These are phyloP conservation scores for Dionaea muscipula DNA, from an alignment of 179 eudicot species.

Conservation along the genomic window DNA sequence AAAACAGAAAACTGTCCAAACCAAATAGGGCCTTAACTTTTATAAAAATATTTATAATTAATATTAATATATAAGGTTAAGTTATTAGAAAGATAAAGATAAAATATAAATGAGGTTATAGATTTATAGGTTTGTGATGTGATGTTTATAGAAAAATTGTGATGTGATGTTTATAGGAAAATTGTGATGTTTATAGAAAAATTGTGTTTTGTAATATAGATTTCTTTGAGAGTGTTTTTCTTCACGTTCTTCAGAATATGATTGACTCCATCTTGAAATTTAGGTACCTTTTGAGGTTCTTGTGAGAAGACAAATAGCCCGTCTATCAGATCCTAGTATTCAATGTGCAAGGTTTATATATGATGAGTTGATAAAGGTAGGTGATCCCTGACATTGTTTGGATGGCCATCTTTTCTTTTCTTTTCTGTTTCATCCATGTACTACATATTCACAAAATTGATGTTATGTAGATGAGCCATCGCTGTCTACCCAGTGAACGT, in stretches of 20 bases:
- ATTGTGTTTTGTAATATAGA: neutral
- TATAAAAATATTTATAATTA: too few species aligned
- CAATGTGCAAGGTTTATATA: conserved; percentile 80
- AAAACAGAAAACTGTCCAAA: too few species aligned
- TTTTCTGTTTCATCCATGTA: neutral
- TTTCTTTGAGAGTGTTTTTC: neutral
- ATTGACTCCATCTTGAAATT: conserved; percentile 5
- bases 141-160: too few species aligned
- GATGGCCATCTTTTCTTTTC: neutral
- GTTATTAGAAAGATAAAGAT: too few species aligned
- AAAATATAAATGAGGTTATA: too few species aligned
- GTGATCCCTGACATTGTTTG: neutral
- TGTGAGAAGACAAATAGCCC: conserved; percentile 62
- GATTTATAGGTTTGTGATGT: too few species aligned
- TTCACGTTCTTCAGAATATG: neutral
- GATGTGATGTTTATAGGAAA: too few species aligned
- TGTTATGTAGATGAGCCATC: conserved; percentile 66
- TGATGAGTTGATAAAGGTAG: conserved; percentile 73
- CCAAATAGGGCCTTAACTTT: too few species aligned
- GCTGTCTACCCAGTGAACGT: conserved; percentile 50
- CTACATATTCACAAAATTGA: conserved; percentile 1
- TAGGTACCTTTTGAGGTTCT: conserved; percentile 80
- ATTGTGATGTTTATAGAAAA: neutral
- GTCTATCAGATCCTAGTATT: conserved; percentile 73
- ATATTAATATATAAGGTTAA: too few species aligned